Base-by-base conservation (phyloP, 2,329 filamentous ascomycete genomes). In the Moelleriella libera region DNA sequence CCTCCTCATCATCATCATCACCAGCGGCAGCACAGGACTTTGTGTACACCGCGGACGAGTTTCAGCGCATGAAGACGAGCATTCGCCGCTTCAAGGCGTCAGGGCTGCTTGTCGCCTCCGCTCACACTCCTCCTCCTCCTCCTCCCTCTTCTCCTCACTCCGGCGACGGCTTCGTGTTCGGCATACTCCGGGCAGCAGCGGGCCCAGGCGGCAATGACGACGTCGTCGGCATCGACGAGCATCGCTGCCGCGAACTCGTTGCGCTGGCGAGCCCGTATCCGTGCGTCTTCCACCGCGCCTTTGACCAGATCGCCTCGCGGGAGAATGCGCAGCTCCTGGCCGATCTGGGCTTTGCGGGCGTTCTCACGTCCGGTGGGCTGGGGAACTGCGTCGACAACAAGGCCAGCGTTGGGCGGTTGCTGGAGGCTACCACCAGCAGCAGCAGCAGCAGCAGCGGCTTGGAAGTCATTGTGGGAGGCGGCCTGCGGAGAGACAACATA, bases 151-250 rank as follows among this genome's bases (percentile, higher is more conserved):
- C 21, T 21, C 21, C 21, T 21, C 21, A 21, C 21, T 21, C 21
- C 11, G 73, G 72, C 4, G 76, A 79, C 51, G 74, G 73, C 1
- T 79, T 80, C 52, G 75, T 80, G 6, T 76, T 79, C 52, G 75
- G 75, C 5, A 59, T 73, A 2, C 51, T 78, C 10, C 50, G 47
- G 34, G 46, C 50, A 21, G 21, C 21, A 21, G 2, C 21, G 21
- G 21, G 21, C 21, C 21, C 21, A 21, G 21, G 21, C 21, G 21
- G 21, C 3, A 8, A 37, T 5, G 28, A 43, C 47, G 21, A 37
- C 40, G 0, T 42, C 30, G 37, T 63, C 34, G 51, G 44, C 12
- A 50, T 77, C n/a, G 68, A 78, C 52, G 51, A 54, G 6, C 52
- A 57, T n/a, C 54, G 62, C 43, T 74, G 69, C 54, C 46, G 34